Percentiles rank a stretch among this genome's conserved stretches.
These are phyloP conservation scores for Umbilicus rupestris DNA, from an alignment of 164 flowering plant genomes.

Conservation along the genomic window DNA sequence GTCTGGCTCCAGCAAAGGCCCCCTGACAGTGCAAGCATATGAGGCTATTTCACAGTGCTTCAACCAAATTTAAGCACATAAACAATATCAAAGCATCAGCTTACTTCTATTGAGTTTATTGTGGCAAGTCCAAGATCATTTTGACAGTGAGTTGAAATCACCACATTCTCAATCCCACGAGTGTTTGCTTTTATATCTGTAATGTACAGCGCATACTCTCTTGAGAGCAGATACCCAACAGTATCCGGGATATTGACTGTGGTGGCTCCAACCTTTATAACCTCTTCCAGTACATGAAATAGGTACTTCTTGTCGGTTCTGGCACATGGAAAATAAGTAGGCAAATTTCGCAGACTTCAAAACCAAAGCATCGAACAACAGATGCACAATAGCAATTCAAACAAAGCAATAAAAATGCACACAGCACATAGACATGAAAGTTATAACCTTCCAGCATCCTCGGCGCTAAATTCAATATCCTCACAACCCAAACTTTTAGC, in stretches of 20 bases:
- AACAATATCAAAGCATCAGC: conserved; percentile 5
- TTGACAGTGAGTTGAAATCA: conserved; percentile 96
- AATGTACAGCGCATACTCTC: conserved; percentile 73
- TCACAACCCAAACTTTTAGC: conserved; percentile 85
- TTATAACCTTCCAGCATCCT: conserved; percentile 89
- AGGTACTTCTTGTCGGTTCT: conserved; percentile 86
- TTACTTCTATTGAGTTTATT: conserved; percentile 82
- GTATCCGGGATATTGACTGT: conserved; percentile 97
- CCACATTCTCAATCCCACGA: conserved; percentile 77
- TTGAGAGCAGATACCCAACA: conserved; percentile 64
- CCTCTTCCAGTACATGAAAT: conserved; percentile 75
- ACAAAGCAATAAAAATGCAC: not conserved
- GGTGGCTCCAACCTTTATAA: conserved; percentile 95
- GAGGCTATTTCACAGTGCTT: conserved; percentile 8
- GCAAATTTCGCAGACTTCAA: not conserved
- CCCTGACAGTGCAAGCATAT: conserved; percentile 46
- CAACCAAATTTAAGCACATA: not conserved
- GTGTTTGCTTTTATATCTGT: conserved; percentile 87
- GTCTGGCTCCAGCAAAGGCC: conserved; percentile 85
- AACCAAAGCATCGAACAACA: not conserved
- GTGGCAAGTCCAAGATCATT: conserved; percentile 98
- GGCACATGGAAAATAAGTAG: conserved; percentile 16
- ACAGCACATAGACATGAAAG: not conserved
- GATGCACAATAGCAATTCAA: not conserved
- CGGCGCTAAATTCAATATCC: conserved; percentile 96